A percentile compares a stretch with the other conserved stretches of the same genome.
Evolutionary conservation across 1,284 basidiomycete species (phyloP).

Genomic region (Mycosarcoma maydis): DNA sequence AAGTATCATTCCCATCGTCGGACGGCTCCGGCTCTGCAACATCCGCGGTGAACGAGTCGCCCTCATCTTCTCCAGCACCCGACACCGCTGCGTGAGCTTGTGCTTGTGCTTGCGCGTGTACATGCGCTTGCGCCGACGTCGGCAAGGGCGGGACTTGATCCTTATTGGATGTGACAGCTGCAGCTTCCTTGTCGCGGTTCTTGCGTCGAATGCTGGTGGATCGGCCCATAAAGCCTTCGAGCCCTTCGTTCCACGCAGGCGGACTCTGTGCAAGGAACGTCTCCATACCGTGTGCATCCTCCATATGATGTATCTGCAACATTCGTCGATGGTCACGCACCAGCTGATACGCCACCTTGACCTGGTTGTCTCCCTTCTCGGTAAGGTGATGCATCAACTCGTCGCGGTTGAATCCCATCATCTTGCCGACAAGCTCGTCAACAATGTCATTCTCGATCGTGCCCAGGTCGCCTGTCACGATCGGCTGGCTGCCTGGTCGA

Average conservation of each 20-base stretch:
- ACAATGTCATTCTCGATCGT: constrained; percentile 89
- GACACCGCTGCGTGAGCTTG: background rate
- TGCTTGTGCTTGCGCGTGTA: background rate
- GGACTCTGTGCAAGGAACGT: constrained; percentile 70
- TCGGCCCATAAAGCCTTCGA: constrained; percentile 59
- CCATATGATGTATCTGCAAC: constrained; percentile 73
- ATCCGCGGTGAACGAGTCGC: constrained; percentile 27
- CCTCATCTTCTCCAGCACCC: constrained; percentile 25
- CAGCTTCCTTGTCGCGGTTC: constrained; percentile 18
- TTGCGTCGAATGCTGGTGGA: constrained; percentile 52
- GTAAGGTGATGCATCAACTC: constrained; percentile 86
- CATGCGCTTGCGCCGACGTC: constrained; percentile 8
- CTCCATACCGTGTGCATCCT: constrained; percentile 68
- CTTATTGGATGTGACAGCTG: constrained; percentile 6
- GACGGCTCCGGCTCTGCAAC: constrained; percentile 47
- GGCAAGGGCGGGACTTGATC: constrained; percentile 30
- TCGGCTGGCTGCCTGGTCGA: constrained; percentile 27
- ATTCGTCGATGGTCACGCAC: constrained; percentile 87
- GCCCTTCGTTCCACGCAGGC: constrained; percentile 70
- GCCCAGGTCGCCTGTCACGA: constrained; percentile 72
- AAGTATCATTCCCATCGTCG: constrained; percentile 54
- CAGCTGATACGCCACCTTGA: constrained; percentile 96
- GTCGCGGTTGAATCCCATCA: constrained; percentile 80
- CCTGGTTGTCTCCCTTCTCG: constrained; percentile 87
- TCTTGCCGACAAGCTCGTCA: constrained; percentile 79